Base-by-base conservation (phyloP, 306 rosid genomes). In the Mimosa bimucronata region DNA sequence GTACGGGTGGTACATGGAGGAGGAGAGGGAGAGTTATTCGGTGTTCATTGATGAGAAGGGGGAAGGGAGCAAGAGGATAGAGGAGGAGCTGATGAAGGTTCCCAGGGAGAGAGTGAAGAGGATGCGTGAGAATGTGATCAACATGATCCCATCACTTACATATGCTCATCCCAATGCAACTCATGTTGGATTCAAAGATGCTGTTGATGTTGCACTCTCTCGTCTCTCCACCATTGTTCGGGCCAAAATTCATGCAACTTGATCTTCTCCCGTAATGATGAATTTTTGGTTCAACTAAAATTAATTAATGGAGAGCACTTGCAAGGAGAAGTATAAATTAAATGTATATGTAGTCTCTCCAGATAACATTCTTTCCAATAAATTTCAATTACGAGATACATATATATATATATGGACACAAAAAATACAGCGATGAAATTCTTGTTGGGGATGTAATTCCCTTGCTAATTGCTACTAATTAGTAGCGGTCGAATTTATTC, bases 41-140 rank as follows among this genome's bases (percentile, higher is more conserved):
- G 91, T 90, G 18, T 88, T 25, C 15, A 82, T 92, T 0, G 97
- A 90, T 19, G 94, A 90, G 83, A 87, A 83, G 9, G 86, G 77
- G 6, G 72, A 66, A 23, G 86, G 1, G 11, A 82, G 83, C 42
- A 71, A 66, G 80, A 86, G 28, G 42, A 88, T 92, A 7, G 95
- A 92, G 19, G 85, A 83, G 10, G 92, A 75, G 64, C 68, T 92
- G 1, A 10, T 76, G 85, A 80, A 73, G 55, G 68, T 92, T 41
- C 69, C 85, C 3, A 74, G 19, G 0, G 87, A 80, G 53, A 41
- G 70, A n/a, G 89, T 83, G 30, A 15, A 79, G 82, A 77, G 26
- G 61, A 85, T 90, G 95, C 83, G 90, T 1, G 90, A 88, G 12
- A 79, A 26, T 13, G 88, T 90, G 0, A 80, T 90, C 0, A 19